Evolutionary conservation across 2,329 filamentous ascomycete species (phyloP).

Genomic region (Bisporella sp.): DNA sequence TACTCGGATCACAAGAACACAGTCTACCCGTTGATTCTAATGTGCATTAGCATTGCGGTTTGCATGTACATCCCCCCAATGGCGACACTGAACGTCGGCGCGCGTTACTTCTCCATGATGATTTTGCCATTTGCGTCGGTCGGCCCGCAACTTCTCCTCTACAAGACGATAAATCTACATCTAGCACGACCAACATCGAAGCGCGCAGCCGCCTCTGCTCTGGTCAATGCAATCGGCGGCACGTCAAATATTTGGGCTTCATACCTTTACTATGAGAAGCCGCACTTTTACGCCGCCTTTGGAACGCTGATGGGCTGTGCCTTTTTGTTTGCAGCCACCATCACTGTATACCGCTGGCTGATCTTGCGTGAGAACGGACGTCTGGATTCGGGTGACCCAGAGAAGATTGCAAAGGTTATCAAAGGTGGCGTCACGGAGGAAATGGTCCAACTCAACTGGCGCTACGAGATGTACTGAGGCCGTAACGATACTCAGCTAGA

Average conservation of each 20-base stretch:
- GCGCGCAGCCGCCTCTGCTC: slow-evolving; percentile 33
- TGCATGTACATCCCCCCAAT: slow-evolving; percentile 33
- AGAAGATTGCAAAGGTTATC: slow-evolving; percentile 31
- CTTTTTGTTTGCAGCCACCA: slow-evolving; percentile 26
- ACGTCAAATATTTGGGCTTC: slow-evolving; percentile 30
- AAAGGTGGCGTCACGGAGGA: slow-evolving; percentile 36
- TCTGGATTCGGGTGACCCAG: slow-evolving; percentile 31
- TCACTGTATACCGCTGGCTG: slow-evolving; percentile 32
- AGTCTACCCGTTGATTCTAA: slow-evolving; percentile 29
- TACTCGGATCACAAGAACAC: slow-evolving; percentile 33
- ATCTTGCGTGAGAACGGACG: slow-evolving; percentile 33
- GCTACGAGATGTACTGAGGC: slow-evolving; percentile 36
- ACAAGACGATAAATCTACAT: slow-evolving; percentile 35
- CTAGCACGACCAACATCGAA: slow-evolving; percentile 35
- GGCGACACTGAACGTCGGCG: slow-evolving; percentile 30
- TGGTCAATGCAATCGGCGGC: slow-evolving; percentile 33
- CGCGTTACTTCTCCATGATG: slow-evolving; percentile 37
- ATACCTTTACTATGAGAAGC: slow-evolving; percentile 30
- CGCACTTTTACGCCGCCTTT: slow-evolving; percentile 36
- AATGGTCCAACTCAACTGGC: slow-evolving; percentile 35
- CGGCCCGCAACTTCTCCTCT: slow-evolving; percentile 33
- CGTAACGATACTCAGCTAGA: not conserved
- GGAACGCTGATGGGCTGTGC: slow-evolving; percentile 31
- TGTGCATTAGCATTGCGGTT: slow-evolving; percentile 28
- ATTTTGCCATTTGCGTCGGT: slow-evolving; percentile 33